A percentile compares a stretch with the other conserved stretches of the same genome.
Evolutionary conservation across 768 basidiomycete species (phyloP).

Genomic region (Lactarius deliciosus): DNA sequence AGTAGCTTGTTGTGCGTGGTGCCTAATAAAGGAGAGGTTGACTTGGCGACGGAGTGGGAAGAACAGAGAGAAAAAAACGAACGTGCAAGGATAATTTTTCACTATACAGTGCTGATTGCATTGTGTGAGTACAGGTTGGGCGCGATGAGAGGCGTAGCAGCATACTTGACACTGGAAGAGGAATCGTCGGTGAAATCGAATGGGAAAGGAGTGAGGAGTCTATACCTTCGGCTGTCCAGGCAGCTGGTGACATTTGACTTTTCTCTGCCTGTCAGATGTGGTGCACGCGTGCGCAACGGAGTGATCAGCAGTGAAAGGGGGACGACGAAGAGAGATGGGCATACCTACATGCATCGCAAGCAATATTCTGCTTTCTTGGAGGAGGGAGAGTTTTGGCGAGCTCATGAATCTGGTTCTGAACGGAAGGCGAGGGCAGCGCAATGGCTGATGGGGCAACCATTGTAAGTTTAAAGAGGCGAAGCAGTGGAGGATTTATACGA

Average conservation of each 20-base stretch:
- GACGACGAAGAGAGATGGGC: slow-evolving; percentile 25
- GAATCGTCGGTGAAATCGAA: background rate
- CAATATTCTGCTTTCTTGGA: slow-evolving; percentile 90
- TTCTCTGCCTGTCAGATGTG: slow-evolving; percentile 57
- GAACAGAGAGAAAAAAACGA: slow-evolving; percentile 38
- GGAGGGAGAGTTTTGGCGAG: slow-evolving; percentile 77
- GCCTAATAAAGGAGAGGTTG: slow-evolving; percentile 43
- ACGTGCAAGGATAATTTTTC: slow-evolving; percentile 94
- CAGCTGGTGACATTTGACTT: slow-evolving; percentile 85
- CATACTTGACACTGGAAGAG: slow-evolving; percentile 32
- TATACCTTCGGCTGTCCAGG: slow-evolving; percentile 52
- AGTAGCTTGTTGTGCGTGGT: slow-evolving; percentile 81
- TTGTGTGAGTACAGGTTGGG: slow-evolving; percentile 10
- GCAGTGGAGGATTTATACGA: slow-evolving; percentile 1
- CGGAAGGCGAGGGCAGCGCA: slow-evolving; percentile 59
- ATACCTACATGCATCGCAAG: slow-evolving; percentile 90
- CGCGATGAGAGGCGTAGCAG: background rate
- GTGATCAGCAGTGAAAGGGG: slow-evolving; percentile 11
- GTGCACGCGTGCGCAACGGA: slow-evolving; percentile 13
- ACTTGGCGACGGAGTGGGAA: slow-evolving; percentile 30
- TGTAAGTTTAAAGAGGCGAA: slow-evolving; percentile 25
- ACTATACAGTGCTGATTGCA: slow-evolving; percentile 68
- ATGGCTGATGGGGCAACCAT: slow-evolving; percentile 48
- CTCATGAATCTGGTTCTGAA: slow-evolving; percentile 83
- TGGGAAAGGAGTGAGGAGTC: slow-evolving; percentile 6